Evolutionary conservation across 129 eudicot species (phyloP), one percentile per base, ranked within the genome.

Genomic region (Saussurea involucrata): DNA sequence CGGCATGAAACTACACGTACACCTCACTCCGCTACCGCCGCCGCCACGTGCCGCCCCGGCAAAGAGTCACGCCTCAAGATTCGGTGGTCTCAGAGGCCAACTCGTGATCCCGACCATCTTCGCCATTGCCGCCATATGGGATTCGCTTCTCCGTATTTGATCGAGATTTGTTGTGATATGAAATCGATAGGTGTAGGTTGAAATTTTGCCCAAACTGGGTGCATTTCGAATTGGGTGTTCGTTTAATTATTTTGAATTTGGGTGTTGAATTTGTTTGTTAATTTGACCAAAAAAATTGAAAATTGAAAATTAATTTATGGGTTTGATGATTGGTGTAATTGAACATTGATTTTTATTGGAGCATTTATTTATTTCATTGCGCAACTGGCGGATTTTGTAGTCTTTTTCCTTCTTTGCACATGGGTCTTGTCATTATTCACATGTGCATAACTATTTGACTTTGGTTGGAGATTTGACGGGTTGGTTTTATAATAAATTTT

Each of bases 1-100:
- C 9, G 98, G 98, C 79, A 89, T 91, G 97, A 93, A 93, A 71
- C 42, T 90, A 0, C 88, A 88, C 1, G 82, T 93, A 17, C 90
- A 76, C 17, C 88, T 87, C 13, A 80, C 77, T 28, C 78, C 87
- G 1, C 49, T 85, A 60, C 98, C 97, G 32, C 88, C 98, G 0
- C 96, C 98, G 0, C 98, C 97, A 37, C 7, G 57, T 18, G 73
- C 92, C 7, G 42, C 86, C 42, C 90, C 97, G 9, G 60, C 9
- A 32, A 89, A 75, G 73, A 87, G 82, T 22, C 72, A 18, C 31
- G 64, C 90, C 29, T 68, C 92, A 15, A 83, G 83, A 20, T 79
- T 78, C 74, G 60, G 77, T 2, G 40, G 46, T 27, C 77, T 86
- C 49, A 82, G 81, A 72, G 46, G 85, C 84, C 96, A 81, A 53